Evolutionary conservation across 2,329 filamentous ascomycete genomes (phyloP), one percentile per base, ranked within the genome.

Genomic region (Leptographium radiaticola): DNA sequence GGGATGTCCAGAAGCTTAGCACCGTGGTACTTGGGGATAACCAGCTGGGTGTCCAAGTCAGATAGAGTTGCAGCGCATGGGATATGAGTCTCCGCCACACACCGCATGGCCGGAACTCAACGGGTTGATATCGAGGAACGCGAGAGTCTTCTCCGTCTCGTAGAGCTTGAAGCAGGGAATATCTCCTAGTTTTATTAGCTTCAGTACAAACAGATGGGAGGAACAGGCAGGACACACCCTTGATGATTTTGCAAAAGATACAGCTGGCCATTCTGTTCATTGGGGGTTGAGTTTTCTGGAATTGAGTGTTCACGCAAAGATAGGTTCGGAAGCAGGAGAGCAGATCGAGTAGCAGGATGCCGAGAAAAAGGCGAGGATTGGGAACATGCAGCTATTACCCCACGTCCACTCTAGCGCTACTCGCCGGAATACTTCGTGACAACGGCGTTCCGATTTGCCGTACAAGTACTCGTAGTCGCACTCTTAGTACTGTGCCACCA

Each of bases 171-270:
- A 85, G 62, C 83, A 91, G 49, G 93, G 93, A 68, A 98, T 96
- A 58, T 97, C 91, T 60, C 90, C 90, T 96, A 30, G n/a, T 44
- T 4, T 16, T 9, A 25, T 40, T 4, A 51, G 42, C 33, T 31
- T 54, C n/a, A 33, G 7, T 7, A 15, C 16, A 43, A 20, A 51
- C 10, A 43, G 18, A 36, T 2, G 30, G 34, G 9, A n/a, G 9
- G 15, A 16, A 11, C 9, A 12, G 36, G 25, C 31, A 30, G 20
- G 34, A 60, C 64, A 57, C 65, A 76, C 91, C 91, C 79, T 95
- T 94, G 75, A 98, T 86, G 67, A 98, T 97, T 70, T 89, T 95
- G 79, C 93, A 98, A 75, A 98, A 98, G 66, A 97, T 89, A 68
- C 93, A 98, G 59, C 84, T 75, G 53, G 84, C 77, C 73, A 80